Base-by-base conservation (phyloP, 139 green algal genomes). In the Auxenochlorella pyrenoidosa region DNA sequence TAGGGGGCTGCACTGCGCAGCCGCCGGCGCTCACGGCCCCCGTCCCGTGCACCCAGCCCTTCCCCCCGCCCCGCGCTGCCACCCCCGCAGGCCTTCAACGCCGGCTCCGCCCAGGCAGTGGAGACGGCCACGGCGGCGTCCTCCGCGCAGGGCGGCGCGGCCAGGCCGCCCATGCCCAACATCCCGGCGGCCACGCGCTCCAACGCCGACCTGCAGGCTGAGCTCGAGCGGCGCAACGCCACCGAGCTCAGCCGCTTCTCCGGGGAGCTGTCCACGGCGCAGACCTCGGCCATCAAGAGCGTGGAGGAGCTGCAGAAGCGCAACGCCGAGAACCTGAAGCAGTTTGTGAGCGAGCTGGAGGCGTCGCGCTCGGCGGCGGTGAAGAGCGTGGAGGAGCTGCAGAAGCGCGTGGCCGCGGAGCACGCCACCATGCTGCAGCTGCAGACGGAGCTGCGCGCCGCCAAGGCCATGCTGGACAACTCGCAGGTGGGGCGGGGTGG, bases 391-490 rank as follows among this genome's bases (percentile, higher is more conserved):
- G 51, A 63, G 1, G 44, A 40, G 19, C 75, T 81, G 75, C 75
- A 81, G 75, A 59, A 59, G 43, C 75, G 75, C 13, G 43, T 81
- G 75, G 75, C 75, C 15, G 43, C 75, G 1, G 75, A 81, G 75
- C 75, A 81, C 43, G 30, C 43, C 10, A 32, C 47, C 30, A 81
- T 81, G 75, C 75, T 81, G 43, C 47, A 81, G 75, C 75, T 81
- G 43, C 75, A 76, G 70, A 30, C 36, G 34, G 70, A 76, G 70
- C 70, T 76, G 70, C 70, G 70, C 70, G 24, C 70, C 13, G 70
- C 70, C n/a, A 76, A 76, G 70, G 34, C 70, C 12, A 36, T 43
- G 70, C 70, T 76, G n/a, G 34, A 43, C 70, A 30, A 21, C 70
- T 76, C 70, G 10, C 70, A 81, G 75, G 75, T 81, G 44, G 10